Evolutionary conservation across 139 green algal genomes (phyloP).

Genomic region (Micromonas commoda): DNA sequence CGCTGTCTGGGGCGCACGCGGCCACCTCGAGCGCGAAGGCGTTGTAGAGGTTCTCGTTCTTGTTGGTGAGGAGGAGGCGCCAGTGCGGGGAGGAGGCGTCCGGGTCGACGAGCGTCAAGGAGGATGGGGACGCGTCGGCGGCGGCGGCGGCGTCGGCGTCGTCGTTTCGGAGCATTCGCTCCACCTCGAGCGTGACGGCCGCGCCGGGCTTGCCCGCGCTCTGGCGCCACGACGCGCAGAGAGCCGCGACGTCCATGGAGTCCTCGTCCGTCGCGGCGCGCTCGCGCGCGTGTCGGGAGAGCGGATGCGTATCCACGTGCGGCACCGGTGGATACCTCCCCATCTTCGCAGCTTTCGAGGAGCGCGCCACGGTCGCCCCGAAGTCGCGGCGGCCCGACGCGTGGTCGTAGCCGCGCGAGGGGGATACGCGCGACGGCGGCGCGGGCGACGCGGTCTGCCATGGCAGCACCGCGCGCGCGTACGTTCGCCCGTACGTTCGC

Average conservation of each 20-base stretch:
- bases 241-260: not conserved
- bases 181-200: not conserved
- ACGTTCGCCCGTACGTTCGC: too few species aligned
- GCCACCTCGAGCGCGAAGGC: not conserved
- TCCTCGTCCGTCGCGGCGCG: not conserved
- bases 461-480: too few species aligned
- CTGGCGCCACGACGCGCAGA: not conserved
- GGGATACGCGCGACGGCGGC: too few species aligned
- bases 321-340: not conserved
- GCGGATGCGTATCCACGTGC: not conserved
- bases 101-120: not conserved
- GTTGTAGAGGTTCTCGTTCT: constrained; percentile 25
- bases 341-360: not conserved
- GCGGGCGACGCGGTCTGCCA: too few species aligned
- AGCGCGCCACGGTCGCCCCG: too few species aligned
- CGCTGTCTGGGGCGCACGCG: not conserved
- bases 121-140: not conserved
- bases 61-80: not conserved
- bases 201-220: not conserved
- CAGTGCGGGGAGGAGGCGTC: not conserved
- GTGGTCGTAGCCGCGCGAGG: too few species aligned
- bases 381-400: too few species aligned
- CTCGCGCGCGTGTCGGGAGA: not conserved
- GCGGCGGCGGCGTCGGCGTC: not conserved
- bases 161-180: not conserved